Conservation (phyloP, 2,329 filamentous ascomycete species). For the Aspergillus aculeatus region DNA sequence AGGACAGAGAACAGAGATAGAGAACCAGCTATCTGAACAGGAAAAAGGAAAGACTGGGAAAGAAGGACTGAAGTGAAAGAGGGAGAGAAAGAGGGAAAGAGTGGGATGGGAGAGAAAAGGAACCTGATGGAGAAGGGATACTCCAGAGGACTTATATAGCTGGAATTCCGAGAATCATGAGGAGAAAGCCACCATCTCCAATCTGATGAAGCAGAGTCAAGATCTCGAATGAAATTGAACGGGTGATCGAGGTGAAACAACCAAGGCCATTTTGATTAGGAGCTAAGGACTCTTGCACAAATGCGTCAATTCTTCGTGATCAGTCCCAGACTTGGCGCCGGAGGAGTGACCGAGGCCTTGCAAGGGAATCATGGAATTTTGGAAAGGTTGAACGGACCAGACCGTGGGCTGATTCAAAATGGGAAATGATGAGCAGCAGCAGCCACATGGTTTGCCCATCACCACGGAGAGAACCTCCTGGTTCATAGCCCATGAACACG, state of each 20-base stretch:
- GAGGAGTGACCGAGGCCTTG: constrained; percentile 1
- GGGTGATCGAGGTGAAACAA: constrained; percentile 3
- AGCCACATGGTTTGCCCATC: constrained; percentile 6
- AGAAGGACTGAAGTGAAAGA: constrained; percentile 3
- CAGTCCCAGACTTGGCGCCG: not conserved
- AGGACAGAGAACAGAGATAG: constrained; percentile 3
- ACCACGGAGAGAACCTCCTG: not conserved
- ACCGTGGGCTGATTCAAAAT: not conserved
- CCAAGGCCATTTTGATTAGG: constrained; percentile 5
- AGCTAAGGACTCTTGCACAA: not conserved
- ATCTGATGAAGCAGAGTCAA: not conserved
- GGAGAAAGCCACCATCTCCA: not conserved
- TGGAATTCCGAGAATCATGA: not conserved
- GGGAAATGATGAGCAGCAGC: not conserved
- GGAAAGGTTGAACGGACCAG: not conserved
- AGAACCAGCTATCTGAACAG: constrained; percentile 11
- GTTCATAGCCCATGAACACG: not conserved
- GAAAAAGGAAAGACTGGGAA: constrained; percentile 3
- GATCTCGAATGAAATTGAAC: constrained; percentile 2
- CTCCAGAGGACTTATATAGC: not conserved
- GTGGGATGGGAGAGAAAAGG: not conserved
- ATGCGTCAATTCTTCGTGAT: constrained; percentile 1
- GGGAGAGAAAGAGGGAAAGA: constrained; percentile 5
- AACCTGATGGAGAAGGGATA: not conserved
- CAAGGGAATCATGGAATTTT: not conserved